These are phyloP conservation scores for Phytophthora fragariae DNA, from an alignment of 352 stramenopile genomes.

Conservation along the genomic window DNA sequence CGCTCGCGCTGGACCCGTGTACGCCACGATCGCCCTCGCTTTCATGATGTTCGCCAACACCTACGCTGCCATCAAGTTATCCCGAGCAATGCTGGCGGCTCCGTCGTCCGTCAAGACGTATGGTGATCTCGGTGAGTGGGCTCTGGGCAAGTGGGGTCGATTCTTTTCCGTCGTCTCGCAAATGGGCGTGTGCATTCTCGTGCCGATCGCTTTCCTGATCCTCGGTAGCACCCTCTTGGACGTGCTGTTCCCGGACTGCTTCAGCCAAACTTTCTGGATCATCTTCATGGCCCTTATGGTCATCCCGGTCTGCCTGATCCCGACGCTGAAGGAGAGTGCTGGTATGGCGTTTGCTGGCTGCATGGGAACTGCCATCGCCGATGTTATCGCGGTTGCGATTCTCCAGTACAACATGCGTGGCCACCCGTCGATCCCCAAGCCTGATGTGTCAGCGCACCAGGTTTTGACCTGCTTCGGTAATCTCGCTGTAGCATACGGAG, in stretches of 20 bases:
- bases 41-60: constrained; percentile 32
- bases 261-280: constrained; percentile 33
- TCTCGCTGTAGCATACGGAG: constrained; percentile 20
- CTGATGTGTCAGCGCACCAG: constrained; percentile 16
- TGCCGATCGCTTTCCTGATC: constrained; percentile 22
- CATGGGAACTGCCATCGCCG: constrained; percentile 25
- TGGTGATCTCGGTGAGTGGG: constrained; percentile 26
- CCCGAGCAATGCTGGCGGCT: constrained; percentile 24
- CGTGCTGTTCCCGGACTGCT: constrained; percentile 25
- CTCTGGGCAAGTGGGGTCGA: constrained; percentile 22
- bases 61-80: constrained; percentile 22
- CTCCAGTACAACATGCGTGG: constrained; percentile 29
- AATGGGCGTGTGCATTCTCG: constrained; percentile 26
- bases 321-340: constrained; percentile 29
- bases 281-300: constrained; percentile 31
- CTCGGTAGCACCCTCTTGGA: constrained; percentile 27
- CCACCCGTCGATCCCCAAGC: constrained; percentile 29
- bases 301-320: constrained; percentile 26
- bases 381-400: constrained; percentile 25
- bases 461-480: constrained; percentile 29
- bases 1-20: constrained; percentile 18
- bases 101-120: constrained; percentile 28
- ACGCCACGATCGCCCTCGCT: constrained; percentile 21
- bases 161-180: constrained; percentile 30
- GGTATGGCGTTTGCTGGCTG: constrained; percentile 28